Percentiles rank a stretch among this genome's conserved stretches.
phyloP scores from a whole-genome alignment of 345 rosid species.

The Microcos paniculata region DNA sequence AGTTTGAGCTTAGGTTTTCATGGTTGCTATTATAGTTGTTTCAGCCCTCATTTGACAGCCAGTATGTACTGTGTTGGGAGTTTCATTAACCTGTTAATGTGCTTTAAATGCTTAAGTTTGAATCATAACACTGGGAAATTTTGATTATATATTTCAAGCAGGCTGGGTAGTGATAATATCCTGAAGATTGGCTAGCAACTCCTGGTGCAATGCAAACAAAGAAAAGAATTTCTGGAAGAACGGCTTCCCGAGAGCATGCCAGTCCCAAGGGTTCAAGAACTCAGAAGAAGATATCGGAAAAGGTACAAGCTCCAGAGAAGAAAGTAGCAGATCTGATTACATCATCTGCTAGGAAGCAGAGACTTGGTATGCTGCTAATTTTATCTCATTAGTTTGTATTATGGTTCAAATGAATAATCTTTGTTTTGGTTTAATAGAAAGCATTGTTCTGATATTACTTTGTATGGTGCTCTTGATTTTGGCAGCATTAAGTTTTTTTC shows the following conservation, averaged over 20 bases:
- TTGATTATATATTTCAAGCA: not conserved
- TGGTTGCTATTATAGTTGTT: not conserved
- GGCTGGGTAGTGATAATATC: not conserved
- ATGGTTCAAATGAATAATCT: not conserved
- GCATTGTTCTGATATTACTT: not conserved
- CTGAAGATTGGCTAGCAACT: not conserved
- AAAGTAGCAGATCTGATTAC: slow-evolving; percentile 58
- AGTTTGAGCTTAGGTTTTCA: not conserved
- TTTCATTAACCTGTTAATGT: not conserved
- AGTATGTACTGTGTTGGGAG: not conserved
- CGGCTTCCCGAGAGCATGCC: slow-evolving; percentile 40
- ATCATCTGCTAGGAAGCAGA: slow-evolving; percentile 67
- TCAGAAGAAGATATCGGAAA: slow-evolving; percentile 51
- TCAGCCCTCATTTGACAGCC: not conserved
- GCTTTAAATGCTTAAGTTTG: not conserved
- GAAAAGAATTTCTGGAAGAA: slow-evolving; percentile 55
- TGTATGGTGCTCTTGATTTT: not conserved
- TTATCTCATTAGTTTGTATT: not conserved
- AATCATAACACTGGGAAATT: not conserved
- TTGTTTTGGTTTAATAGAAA: not conserved
- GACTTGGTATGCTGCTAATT: slow-evolving; percentile 30
- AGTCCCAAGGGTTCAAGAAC: slow-evolving; percentile 51
- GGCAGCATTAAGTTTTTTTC: not conserved
- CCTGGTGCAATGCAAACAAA: slow-evolving; percentile 52
- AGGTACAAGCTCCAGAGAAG: slow-evolving; percentile 44